Conservation (phyloP, 495 filamentous ascomycete species). For the Neurospora discreta region DNA sequence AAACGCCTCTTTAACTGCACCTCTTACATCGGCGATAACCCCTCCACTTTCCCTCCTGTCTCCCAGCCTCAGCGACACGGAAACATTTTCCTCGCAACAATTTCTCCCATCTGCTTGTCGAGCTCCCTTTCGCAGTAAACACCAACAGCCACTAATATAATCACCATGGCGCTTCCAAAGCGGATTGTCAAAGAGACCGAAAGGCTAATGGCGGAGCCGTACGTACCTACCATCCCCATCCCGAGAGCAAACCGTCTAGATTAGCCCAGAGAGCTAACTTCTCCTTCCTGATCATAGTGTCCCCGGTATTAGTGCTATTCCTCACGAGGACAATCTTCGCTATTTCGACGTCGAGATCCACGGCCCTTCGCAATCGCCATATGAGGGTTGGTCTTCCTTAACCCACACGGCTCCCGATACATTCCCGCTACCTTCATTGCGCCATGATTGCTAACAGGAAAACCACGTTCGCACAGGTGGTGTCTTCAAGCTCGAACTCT, state of each 20-base stretch:
- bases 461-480: constrained; percentile 47
- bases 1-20: not conserved
- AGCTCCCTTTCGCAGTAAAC: not conserved
- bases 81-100: not conserved
- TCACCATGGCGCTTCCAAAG: constrained; percentile 71
- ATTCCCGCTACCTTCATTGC: not conserved
- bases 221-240: constrained; percentile 26
- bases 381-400: constrained; percentile 55
- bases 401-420: not conserved
- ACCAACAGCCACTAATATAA: not conserved
- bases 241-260: not conserved
- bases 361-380: constrained; percentile 87
- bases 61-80: not conserved
- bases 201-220: constrained; percentile 93
- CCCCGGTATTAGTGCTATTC: constrained; percentile 89
- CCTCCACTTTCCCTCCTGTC: not conserved
- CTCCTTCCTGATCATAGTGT: constrained; percentile 45
- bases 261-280: constrained; percentile 13
- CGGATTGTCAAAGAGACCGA: constrained; percentile 98
- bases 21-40: not conserved
- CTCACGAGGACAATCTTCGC: constrained; percentile 95
- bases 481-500: constrained; percentile 94
- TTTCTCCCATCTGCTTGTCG: not conserved
- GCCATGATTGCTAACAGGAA: not conserved
- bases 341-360: constrained; percentile 98